Evolutionary conservation across 176 grass and related monocot genomes (phyloP), one percentile per base, ranked within the genome.

Genomic region (Zoysia japonica): DNA sequence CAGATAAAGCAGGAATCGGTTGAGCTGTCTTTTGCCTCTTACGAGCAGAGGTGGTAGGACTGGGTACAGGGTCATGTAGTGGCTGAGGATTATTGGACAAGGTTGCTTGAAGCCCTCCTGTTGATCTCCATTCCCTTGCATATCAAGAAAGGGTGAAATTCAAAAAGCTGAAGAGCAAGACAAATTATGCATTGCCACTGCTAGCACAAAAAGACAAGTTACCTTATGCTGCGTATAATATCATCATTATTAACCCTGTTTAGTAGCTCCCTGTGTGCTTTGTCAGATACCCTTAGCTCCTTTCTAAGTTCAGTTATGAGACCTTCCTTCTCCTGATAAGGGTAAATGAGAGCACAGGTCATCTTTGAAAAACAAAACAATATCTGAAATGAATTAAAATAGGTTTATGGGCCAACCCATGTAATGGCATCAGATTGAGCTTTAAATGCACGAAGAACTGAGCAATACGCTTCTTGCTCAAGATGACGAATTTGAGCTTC

Each of bases 361-460:
- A 77, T 54, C 53, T 76, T 85, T 80, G 39, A 64, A 60, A 78
- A 65, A 87, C 75, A 65, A 3, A 73, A 59, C 8, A 45, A 78
- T 5, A 68, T 28, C 67, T 9, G 12, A 83, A 87, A 87, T 75
- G 13, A 79, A 76, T 11, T 52, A 69, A 56, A 5, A 56, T 15
- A 77, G 83, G 75, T 69, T 57, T 65, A 85, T 67, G 55, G 10
- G 81, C 70, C 48, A 76, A 99, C 96, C 96, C 92, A 99, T 82
- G 92, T 93, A 71, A 99, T 92, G 68, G 92, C 90, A 20, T 99
- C 96, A 79, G 96, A 93, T 62, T 99, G 96, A 70, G 96, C 96
- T 81, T 99, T 99, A 83, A 99, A 99, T 75, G 96, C 96, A 70
- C 90, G 87, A 68, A 99, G 93, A 89, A 99, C 88, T 28, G 96